Percentiles rank a stretch among this genome's conserved stretches.
Conservation (phyloP, 345 rosid species). For the Rubroshorea leprosula region DNA sequence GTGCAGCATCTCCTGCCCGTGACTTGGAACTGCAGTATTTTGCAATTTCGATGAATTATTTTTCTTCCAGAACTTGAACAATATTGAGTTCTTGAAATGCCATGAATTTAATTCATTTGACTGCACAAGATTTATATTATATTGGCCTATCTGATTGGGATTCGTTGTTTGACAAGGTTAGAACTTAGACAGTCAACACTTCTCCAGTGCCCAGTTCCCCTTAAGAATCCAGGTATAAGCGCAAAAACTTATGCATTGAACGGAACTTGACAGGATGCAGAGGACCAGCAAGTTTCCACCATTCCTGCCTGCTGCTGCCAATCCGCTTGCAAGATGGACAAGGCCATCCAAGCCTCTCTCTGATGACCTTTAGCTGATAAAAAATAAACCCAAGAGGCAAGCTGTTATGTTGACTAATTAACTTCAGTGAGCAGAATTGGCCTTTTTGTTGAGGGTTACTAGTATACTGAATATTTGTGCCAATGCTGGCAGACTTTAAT, state of each 20-base stretch:
- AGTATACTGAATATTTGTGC: slow-evolving; percentile 17
- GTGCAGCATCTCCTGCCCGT: background rate
- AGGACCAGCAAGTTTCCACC: slow-evolving; percentile 12
- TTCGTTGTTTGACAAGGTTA: background rate
- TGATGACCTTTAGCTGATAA: slow-evolving; percentile 3
- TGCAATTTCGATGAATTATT: background rate
- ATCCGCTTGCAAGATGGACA: slow-evolving; percentile 13
- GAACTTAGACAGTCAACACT: background rate
- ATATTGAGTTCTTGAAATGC: background rate
- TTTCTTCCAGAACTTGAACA: background rate
- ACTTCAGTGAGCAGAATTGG: slow-evolving; percentile 2
- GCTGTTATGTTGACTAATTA: slow-evolving; percentile 19
- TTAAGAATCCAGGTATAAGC: background rate
- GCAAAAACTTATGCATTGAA: background rate
- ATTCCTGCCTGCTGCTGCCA: slow-evolving; percentile 23
- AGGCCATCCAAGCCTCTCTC: slow-evolving; percentile 1
- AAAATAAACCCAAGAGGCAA: slow-evolving; percentile 3
- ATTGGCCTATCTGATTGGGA: background rate
- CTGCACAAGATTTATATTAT: background rate
- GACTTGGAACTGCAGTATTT: background rate
- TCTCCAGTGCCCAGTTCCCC: no score
- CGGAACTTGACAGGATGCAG: background rate
- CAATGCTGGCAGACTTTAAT: background rate
- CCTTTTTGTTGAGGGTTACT: background rate
- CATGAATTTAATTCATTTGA: background rate